Conservation (phyloP, 139 green algal species). For the Chlamydomonas schloesseri region DNA sequence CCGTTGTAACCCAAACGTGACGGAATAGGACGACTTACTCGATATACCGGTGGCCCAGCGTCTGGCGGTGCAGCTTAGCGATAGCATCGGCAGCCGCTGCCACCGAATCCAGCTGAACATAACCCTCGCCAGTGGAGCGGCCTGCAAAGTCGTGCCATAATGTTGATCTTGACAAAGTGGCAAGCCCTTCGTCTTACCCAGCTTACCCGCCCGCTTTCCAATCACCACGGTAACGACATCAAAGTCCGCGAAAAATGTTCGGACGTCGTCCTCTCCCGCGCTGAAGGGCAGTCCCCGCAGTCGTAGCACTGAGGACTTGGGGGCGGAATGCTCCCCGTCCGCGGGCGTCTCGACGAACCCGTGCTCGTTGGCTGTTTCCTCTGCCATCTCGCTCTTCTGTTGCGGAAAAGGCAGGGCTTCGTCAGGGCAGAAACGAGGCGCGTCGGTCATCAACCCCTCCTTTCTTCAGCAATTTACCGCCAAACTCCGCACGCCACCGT, state of each 20-base stretch:
- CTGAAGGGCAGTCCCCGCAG: constrained; percentile 68
- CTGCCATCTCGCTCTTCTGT: not conserved
- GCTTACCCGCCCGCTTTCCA: constrained; percentile 35
- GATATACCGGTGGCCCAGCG: constrained; percentile 89
- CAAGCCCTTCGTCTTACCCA: not conserved
- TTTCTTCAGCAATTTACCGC: too few relatives aligned
- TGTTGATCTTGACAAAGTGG: not conserved
- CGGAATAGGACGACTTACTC: constrained; percentile 68
- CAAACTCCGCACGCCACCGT: too few relatives aligned
- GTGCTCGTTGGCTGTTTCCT: not conserved
- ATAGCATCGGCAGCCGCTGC: constrained; percentile 69
- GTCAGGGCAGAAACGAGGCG: too few relatives aligned
- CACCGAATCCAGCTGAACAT: constrained; percentile 59
- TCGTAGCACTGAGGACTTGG: constrained; percentile 47
- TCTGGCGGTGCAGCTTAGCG: constrained; percentile 70
- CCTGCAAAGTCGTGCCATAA: constrained; percentile 6
- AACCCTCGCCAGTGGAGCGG: constrained; percentile 47
- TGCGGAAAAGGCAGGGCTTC: too few relatives aligned
- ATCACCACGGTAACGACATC: constrained; percentile 45
- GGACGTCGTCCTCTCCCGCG: constrained; percentile 62
- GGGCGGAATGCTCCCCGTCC: not conserved
- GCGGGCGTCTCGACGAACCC: constrained; percentile 22
- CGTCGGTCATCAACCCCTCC: too few relatives aligned
- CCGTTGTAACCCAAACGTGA: too few relatives aligned
- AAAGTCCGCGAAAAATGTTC: constrained; percentile 69